Conservation (phyloP, 176 grass and related monocot genomes). For the Phragmites australis region DNA sequence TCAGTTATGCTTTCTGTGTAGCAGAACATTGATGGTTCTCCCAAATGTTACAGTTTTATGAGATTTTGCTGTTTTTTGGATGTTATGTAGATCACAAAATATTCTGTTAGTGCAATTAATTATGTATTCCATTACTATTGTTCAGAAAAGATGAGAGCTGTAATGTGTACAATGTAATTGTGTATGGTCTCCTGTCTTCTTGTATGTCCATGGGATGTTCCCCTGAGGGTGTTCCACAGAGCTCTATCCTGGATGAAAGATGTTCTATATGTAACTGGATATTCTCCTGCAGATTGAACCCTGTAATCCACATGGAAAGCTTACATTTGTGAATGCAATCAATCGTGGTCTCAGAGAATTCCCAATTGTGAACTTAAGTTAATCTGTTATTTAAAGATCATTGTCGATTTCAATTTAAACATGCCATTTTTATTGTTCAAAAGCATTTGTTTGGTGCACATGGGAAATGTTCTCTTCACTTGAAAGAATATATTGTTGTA, state of each 20-base stretch:
- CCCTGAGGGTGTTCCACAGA: background rate
- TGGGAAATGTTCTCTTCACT: background rate
- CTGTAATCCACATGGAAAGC: background rate
- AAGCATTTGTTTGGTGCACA: slow-evolving; percentile 4
- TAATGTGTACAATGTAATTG: background rate
- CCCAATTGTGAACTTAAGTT: too few relatives aligned
- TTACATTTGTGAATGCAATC: background rate
- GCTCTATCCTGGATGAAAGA: background rate
- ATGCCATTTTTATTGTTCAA: background rate
- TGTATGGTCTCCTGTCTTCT: background rate
- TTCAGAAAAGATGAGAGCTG: background rate
- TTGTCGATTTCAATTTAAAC: background rate
- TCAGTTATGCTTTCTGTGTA: background rate
- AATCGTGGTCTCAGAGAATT: too few relatives aligned
- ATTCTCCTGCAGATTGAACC: background rate
- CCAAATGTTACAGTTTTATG: background rate
- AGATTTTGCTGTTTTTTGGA: background rate
- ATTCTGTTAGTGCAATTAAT: background rate
- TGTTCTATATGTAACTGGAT: background rate
- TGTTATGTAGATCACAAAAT: background rate
- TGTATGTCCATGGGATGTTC: background rate
- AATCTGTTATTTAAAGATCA: background rate
- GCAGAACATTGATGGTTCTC: background rate
- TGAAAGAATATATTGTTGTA: background rate
- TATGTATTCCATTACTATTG: background rate